Evolutionary conservation across 306 rosid species (phyloP), one percentile per base, ranked within the genome.

Genomic region (Rubus parviflorus): DNA sequence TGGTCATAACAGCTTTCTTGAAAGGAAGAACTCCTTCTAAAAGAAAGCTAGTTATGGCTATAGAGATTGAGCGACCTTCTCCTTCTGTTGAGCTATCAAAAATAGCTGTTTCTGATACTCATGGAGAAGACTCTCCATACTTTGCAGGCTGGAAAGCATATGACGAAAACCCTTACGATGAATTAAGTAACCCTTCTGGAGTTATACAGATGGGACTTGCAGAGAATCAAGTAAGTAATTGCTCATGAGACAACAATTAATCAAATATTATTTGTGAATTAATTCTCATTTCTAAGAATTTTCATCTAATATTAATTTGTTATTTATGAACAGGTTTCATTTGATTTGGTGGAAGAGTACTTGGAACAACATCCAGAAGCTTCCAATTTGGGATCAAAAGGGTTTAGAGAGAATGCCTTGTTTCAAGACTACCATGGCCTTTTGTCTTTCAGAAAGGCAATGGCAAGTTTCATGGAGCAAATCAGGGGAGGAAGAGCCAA

Each of bases 91-190:
- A 75, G 78, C 91, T 95, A 35, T 95, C 99, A 37, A 83, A 77
- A 8, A 70, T 95, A 37, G 97, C 97, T 46, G 80, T 68, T 49
- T 95, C 99, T 41, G 92, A 90, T 25, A 95, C 99, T 66, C 99
- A 95, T 68, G 99, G 99, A 0, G 99, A 95, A 81, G 84, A 95
- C 73, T 95, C 99, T 1, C 99, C 97, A 3, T 95, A 95, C 56
- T 95, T 95, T 76, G 97, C 96, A 43, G 99, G 99, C 15, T 95
- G 99, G 99, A 95, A 90, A 87, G 97, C 97, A 5, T 95, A 95
- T 69, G 93, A 92, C 48, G 96, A 92, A 81, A 40, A 92, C 83
- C 97, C 97, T 49, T 95, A 90, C 57, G 71, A 95, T 51, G 96
- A 89, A 81, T 37, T 72, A 0, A 74, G 89, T 7, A 95, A 92